phyloP scores from a whole-genome alignment of 176 grass and related monocot species.

The Oryza glumipatula region DNA sequence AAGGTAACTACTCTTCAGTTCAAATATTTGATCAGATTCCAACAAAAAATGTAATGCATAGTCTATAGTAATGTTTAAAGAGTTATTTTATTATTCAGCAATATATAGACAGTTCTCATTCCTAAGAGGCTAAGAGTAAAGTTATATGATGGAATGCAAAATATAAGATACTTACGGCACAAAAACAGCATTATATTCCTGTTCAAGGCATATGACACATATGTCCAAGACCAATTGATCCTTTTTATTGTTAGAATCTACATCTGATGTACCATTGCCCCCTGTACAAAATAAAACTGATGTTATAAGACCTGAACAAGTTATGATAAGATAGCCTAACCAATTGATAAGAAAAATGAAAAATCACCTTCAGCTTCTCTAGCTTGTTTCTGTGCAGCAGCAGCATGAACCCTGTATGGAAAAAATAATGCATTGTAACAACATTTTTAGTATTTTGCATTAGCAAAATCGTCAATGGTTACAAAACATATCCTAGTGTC shows the following conservation, averaged over 20 bases:
- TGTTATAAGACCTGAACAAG: slow-evolving; percentile 20
- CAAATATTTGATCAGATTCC: slow-evolving; percentile 17
- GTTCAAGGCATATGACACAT: slow-evolving; percentile 99
- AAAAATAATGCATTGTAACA: slow-evolving; percentile 12
- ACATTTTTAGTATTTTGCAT: neutral
- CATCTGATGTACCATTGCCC: slow-evolving; percentile 50
- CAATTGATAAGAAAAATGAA: slow-evolving; percentile 41
- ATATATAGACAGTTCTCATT: neutral
- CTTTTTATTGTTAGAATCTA: slow-evolving; percentile 59
- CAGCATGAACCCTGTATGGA: slow-evolving; percentile 75
- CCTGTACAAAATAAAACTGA: slow-evolving; percentile 55
- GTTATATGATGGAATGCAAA: slow-evolving; percentile 11
- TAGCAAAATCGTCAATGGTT: slow-evolving; percentile 30
- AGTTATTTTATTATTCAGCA: neutral
- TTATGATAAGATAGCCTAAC: slow-evolving; percentile 23
- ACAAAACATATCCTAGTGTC: slow-evolving; percentile 3
- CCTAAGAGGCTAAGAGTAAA: slow-evolving; percentile 32
- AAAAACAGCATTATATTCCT: slow-evolving; percentile 99
- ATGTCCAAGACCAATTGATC: slow-evolving; percentile 80
- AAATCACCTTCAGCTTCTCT: slow-evolving; percentile 88
- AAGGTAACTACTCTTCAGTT: neutral
- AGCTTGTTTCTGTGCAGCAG: slow-evolving; percentile 81
- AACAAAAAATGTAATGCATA: neutral
- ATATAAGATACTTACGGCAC: slow-evolving; percentile 80
- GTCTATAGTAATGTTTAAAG: neutral